Base-by-base conservation (phyloP, 2,329 filamentous ascomycete genomes). In the Botrytis sinoallii region DNA sequence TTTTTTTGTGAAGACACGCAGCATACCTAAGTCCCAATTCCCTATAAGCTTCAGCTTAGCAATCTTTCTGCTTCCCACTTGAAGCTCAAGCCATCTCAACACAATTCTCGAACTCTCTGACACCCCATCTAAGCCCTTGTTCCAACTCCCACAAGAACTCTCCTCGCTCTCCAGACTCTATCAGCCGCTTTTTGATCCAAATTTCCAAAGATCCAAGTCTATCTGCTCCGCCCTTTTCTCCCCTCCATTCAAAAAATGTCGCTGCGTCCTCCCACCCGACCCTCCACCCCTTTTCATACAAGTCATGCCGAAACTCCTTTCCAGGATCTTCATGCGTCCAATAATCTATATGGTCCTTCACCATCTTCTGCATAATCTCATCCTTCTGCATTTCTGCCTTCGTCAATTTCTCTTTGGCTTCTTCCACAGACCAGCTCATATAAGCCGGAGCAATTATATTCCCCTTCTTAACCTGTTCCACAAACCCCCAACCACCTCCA, bases 401-500 rank as follows among this genome's bases (percentile, higher is more conserved):
- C 25, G 81, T 77, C 38, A 84, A 76, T 5, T 84, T 81, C 4
- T 75, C 72, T 9, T 77, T 76, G 7, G 87, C 80, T 14, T 86
- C 82, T 8, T 79, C 76, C 6, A 77, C 76, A 40, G 81, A 73
- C 67, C 87, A 76, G 1, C 76, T 77, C 72, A 86, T 79, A 71
- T 82, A 79, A 55, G 76, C 71, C 52, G 87, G 84, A 1, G 84
- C 76, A 1, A 79, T 77, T 71, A 88, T 83, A 48, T 84, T 83
- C 4, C 82, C 80, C 35, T 83, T 83, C 35, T 86, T 84, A 14
- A 83, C 84, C 80, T 88, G 86, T 55, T 86, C 83, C 32, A 84
- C 83, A 80, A 90, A 89, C 0, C 88, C 88, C 88, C 88, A 90
- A 79, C 88, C 88, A 20, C 87, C 88, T 20, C 87, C 88, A n/a